phyloP scores from a whole-genome alignment of 164 flowering plant species.

The Vitis cinerea region DNA sequence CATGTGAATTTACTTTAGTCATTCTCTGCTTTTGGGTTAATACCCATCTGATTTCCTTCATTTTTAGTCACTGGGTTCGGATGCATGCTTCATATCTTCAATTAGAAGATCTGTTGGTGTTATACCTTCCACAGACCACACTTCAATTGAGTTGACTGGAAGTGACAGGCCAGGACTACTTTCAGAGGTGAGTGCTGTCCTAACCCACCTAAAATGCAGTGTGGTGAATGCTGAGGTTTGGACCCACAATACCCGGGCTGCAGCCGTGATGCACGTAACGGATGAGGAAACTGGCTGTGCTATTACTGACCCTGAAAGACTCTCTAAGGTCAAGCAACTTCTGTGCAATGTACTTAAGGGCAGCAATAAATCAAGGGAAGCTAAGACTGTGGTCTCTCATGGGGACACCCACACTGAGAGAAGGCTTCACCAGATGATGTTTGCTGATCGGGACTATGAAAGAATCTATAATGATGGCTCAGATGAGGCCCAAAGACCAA shows the following conservation, averaged over 20 bases:
- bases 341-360: slow-evolving; percentile 75
- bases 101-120: slow-evolving; percentile 66
- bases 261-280: slow-evolving; percentile 83
- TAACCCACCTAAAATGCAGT: slow-evolving; percentile 80
- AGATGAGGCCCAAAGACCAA: slow-evolving; percentile 55
- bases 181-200: slow-evolving; percentile 88
- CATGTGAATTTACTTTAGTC: slow-evolving; percentile 3
- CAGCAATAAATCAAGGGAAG: slow-evolving; percentile 54
- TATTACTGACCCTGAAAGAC: slow-evolving; percentile 58
- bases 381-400: slow-evolving; percentile 68
- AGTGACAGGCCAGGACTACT: slow-evolving; percentile 86
- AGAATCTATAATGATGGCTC: slow-evolving; percentile 28
- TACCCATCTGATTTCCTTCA: slow-evolving; percentile 12
- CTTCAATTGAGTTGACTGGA: slow-evolving; percentile 82
- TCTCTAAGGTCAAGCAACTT: slow-evolving; percentile 57
- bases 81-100: slow-evolving; percentile 48
- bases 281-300: slow-evolving; percentile 61
- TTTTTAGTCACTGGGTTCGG: slow-evolving; percentile 79
- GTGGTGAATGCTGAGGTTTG: slow-evolving; percentile 88
- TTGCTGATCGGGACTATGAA: slow-evolving; percentile 83
- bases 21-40: neutral
- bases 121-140: slow-evolving; percentile 49
- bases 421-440: slow-evolving; percentile 97
- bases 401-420: slow-evolving; percentile 69
- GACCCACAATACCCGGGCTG: slow-evolving; percentile 92